Evolutionary conservation across 306 rosid species (phyloP), one percentile per base, ranked within the genome.

Genomic region (Urtica urens): DNA sequence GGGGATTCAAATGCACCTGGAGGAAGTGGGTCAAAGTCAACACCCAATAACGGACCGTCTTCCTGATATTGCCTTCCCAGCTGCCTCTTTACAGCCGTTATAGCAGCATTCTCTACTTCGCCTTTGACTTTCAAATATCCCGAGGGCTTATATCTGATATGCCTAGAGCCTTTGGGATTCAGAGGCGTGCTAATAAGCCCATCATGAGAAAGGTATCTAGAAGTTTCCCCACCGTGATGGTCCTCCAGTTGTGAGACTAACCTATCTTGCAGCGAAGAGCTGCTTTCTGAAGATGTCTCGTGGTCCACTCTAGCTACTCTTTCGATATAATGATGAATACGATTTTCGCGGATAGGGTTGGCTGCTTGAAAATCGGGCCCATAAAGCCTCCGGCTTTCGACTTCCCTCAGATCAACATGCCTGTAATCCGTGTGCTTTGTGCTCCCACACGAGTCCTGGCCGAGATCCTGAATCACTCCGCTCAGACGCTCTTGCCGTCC

Each of bases 381-480:
- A 60, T 66, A 69, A 44, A 72, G 82, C 60, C 76, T 93, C 34
- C 68, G 81, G 51, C 96, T 90, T 69, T 90, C 99, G 30, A 82
- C 99, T 77, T 90, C 99, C 69, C 81, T 80, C 13, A 84, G 83
- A 78, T 90, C 96, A 35, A 85, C 49, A 57, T 63, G 65, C 81
- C 63, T 75, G 38, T 84, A 50, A 44, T 90, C 99, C 43, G 72
- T 90, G 20, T 90, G 81, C 65, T 90, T 90, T 53, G 92, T 85
- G 78, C 96, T 90, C 49, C 99, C 99, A 51, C 99, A 90, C 5
- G 99, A 90, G 72, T 90, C 99, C 60, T 85, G 96, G 65, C 94
- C 90, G 24, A 81, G 81, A 57, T 90, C 95, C 70, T 79, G 99
- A 63, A 85, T 31, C 43, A 85, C 87, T 22, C 80, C 87, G 11